These are phyloP conservation scores for Populus hybrid DNA, from an alignment of 441 rosid species.

Conservation along the genomic window DNA sequence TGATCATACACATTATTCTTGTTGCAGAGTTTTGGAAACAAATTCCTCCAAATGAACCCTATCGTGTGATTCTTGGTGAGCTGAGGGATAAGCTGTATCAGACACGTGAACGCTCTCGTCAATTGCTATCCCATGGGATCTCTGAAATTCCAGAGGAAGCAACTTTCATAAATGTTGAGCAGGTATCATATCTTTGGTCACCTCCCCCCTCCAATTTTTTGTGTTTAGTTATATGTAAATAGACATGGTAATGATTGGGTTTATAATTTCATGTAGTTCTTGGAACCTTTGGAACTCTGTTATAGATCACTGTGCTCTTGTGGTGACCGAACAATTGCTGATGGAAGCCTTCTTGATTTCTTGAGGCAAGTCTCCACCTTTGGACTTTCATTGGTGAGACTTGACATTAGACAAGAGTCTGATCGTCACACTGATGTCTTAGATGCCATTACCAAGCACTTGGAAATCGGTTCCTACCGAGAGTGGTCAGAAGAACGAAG, in stretches of 20 bases:
- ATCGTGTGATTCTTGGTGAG: constrained; percentile 89
- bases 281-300: constrained; percentile 96
- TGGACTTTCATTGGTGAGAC: constrained; percentile 89
- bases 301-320: constrained; percentile 81
- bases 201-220: neutral
- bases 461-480: constrained; percentile 80
- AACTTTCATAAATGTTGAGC: constrained; percentile 65
- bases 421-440: constrained; percentile 93
- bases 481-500: constrained; percentile 88
- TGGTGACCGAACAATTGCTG: constrained; percentile 91
- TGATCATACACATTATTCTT: neutral
- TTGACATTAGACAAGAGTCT: constrained; percentile 94
- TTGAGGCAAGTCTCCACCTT: constrained; percentile 94
- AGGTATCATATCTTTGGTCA: constrained; percentile 41
- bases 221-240: constrained; percentile 32
- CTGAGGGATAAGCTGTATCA: constrained; percentile 80
- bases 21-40: constrained; percentile 84
- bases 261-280: constrained; percentile 49
- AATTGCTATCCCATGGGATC: constrained; percentile 52
- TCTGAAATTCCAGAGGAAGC: constrained; percentile 91
- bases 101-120: constrained; percentile 90
- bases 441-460: constrained; percentile 83
- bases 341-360: constrained; percentile 97
- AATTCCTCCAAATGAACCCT: constrained; percentile 79
- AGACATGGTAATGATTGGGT: constrained; percentile 31